Conservation (phyloP, 805 yeast species). For the Aciculoconidium aculeatum region DNA sequence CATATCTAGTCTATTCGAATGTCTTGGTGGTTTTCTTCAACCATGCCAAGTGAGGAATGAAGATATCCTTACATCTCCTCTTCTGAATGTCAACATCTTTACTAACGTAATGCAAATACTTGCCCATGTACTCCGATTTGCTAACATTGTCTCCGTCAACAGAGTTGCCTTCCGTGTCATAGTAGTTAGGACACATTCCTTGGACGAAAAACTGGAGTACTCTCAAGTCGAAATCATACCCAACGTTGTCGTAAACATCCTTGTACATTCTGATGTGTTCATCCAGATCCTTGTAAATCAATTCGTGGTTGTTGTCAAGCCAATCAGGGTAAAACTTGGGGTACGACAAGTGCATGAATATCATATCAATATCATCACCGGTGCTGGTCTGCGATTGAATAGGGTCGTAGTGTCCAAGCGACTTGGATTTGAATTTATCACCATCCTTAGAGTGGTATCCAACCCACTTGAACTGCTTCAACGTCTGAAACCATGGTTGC, state of each 20-base stretch:
- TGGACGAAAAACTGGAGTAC: constrained; percentile 34
- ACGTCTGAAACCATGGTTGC: constrained; percentile 48
- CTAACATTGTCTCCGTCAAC: constrained; percentile 18
- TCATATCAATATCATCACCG: constrained; percentile 11
- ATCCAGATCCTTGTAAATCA: constrained; percentile 24
- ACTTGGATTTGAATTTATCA: constrained; percentile 15
- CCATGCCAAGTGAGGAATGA: constrained; percentile 39
- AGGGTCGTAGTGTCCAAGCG: constrained; percentile 39
- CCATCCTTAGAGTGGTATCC: constrained; percentile 27
- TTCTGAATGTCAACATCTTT: constrained; percentile 17
- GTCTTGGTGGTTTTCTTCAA: constrained; percentile 32
- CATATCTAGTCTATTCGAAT: constrained; percentile 1
- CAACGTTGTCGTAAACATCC: constrained; percentile 27
- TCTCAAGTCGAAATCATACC: constrained; percentile 39
- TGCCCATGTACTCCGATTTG: constrained; percentile 28
- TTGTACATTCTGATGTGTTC: constrained; percentile 38
- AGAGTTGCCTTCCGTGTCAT: constrained; percentile 20
- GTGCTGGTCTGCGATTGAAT: constrained; percentile 12
- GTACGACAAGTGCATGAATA: constrained; percentile 57
- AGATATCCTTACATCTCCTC: constrained; percentile 29
- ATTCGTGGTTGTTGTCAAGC: constrained; percentile 29
- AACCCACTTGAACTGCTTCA: constrained; percentile 37
- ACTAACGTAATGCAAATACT: constrained; percentile 22
- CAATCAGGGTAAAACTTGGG: constrained; percentile 41
- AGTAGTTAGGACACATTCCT: constrained; percentile 33